These are phyloP conservation scores for Beta corolliflora DNA, from an alignment of 179 eudicot genomes.

Conservation along the genomic window DNA sequence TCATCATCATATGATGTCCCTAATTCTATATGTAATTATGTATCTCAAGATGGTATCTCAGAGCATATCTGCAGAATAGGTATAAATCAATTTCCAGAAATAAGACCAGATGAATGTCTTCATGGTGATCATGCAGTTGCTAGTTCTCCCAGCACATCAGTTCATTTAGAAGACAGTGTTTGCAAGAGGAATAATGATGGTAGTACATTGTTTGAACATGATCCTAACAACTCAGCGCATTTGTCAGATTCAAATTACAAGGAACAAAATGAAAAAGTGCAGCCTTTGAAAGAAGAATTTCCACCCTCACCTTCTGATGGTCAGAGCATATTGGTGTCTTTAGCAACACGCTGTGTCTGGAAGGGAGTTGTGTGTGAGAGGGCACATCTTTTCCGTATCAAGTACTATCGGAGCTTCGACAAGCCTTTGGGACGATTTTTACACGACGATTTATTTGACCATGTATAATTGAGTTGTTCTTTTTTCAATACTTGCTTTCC, in stretches of 20 bases:
- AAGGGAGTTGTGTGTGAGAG: slow-evolving; percentile 50
- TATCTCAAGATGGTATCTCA: slow-evolving; percentile 21
- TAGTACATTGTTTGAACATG: slow-evolving; percentile 22
- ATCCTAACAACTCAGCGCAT: slow-evolving; percentile 6
- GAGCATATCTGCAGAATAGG: slow-evolving; percentile 19
- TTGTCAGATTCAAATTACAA: slow-evolving; percentile 23
- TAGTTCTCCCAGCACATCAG: slow-evolving; percentile 19
- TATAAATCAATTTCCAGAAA: slow-evolving; percentile 22
- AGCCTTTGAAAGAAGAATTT: slow-evolving; percentile 37
- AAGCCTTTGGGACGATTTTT: slow-evolving; percentile 55
- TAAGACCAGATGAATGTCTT: slow-evolving; percentile 21
- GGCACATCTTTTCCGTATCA: slow-evolving; percentile 55
- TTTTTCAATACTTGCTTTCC: background rate
- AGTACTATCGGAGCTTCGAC: slow-evolving; percentile 55
- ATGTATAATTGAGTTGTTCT: slow-evolving; percentile 24
- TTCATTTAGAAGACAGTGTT: slow-evolving; percentile 12
- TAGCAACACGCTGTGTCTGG: slow-evolving; percentile 56
- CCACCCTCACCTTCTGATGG: slow-evolving; percentile 42
- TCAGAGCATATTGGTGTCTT: slow-evolving; percentile 51
- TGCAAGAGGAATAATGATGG: slow-evolving; percentile 12
- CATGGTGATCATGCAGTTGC: slow-evolving; percentile 18
- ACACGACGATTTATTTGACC: slow-evolving; percentile 46
- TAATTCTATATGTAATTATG: slow-evolving; percentile 15
- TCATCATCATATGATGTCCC: slow-evolving; percentile 17
- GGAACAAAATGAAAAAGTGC: slow-evolving; percentile 31